Conservation (phyloP, 371 early-diverging fungal species). For the Circinella minor region DNA sequence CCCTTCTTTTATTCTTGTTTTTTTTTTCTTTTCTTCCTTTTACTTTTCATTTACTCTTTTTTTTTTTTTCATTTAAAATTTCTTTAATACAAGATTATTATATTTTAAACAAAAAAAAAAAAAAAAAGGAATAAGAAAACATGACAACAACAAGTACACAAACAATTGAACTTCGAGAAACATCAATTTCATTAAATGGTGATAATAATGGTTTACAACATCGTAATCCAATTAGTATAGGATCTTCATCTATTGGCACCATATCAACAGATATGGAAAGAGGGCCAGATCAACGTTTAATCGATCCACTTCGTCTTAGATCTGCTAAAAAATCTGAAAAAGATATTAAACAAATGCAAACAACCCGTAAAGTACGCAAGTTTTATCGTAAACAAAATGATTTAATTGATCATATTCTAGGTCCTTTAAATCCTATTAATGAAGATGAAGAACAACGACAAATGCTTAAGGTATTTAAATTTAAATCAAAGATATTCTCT, state of each 20-base stretch:
- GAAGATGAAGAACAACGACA: constrained; percentile 47
- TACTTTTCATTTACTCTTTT: too few relatives aligned
- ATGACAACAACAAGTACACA: constrained; percentile 23
- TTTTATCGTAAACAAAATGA: constrained; percentile 88
- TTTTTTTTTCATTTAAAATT: too few relatives aligned
- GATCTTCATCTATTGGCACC: background rate
- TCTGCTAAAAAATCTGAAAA: constrained; percentile 32
- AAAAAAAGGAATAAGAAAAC: background rate
- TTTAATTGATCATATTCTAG: constrained; percentile 75
- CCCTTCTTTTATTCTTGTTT: too few relatives aligned
- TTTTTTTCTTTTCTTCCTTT: too few relatives aligned
- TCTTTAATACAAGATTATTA: too few relatives aligned
- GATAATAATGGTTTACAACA: background rate
- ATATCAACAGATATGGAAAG: background rate
- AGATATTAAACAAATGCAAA: constrained; percentile 24
- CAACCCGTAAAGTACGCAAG: constrained; percentile 42
- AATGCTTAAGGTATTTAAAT: constrained; percentile 52
- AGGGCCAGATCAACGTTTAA: background rate
- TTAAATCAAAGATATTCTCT: too few relatives aligned
- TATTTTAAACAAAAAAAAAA: too few relatives aligned
- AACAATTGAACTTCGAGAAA: constrained; percentile 21
- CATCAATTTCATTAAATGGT: constrained; percentile 17
- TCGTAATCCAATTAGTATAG: background rate
- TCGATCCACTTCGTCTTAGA: constrained; percentile 31
- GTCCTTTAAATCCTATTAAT: constrained; percentile 48